Base-by-base conservation (phyloP, 2,329 filamentous ascomycete species). In the Paecilomyces formosus region DNA sequence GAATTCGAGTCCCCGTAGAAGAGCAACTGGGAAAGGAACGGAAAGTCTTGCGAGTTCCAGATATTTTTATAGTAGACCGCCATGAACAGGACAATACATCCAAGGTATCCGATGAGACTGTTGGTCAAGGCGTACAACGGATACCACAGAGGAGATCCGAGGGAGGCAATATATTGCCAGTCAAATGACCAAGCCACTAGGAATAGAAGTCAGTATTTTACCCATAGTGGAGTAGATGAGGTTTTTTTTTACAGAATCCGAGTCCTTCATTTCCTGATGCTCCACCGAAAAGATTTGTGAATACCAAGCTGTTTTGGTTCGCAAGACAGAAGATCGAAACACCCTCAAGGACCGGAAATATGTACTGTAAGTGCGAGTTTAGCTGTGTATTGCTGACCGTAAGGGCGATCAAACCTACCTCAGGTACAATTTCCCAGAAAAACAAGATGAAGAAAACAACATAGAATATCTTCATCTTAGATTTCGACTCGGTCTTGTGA, bases 241-340 rank as follows among this genome's bases (percentile, higher is more conserved):
- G 18, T n/a, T 8, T n/a, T n/a, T 8, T n/a, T 53, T 55, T 58
- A 58, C 57, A 66, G 12, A 78, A 66, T 1, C 78, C 78, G 1
- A 80, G 64, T 11, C 77, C 78, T 61, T 80, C 77, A 59, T 80
- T 78, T 3, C 74, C 75, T 45, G 69, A 71, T 1, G 78, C 69
- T n/a, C 79, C 80, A 3, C 79, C 79, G 60, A 82, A 81, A n/a
- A 81, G 65, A 49, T 78, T 78, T 21, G 78, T 80, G 55, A 81
- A 78, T 5, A 78, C 65, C 0, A 74, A 61, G 56, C 66, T 79
- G 45, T 76, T 66, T 35, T 74, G 71, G 12, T 77, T 73, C 0
- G 78, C 75, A 3, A 81, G 71, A 61, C 79, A 82, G 55, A 80
- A 78, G 26, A 82, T 68, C 7, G 67, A 72, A 15, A 78, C 62